phyloP scores from a whole-genome alignment of 2,329 filamentous ascomycete species.

The Arthrobotrys sinensis region DNA sequence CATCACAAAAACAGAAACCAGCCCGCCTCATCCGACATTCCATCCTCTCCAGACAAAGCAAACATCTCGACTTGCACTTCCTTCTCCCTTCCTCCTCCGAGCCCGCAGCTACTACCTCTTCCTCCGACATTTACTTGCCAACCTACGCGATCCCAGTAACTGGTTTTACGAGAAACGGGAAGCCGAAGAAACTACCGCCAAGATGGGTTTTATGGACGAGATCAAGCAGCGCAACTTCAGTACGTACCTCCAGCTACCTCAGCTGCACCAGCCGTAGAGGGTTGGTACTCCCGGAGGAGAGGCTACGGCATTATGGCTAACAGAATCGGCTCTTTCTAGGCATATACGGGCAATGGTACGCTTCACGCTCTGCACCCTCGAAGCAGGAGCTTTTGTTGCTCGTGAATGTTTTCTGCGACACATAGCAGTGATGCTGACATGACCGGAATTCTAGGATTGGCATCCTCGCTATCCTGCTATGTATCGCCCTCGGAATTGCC shows the following conservation, averaged over 20 bases:
- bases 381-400: neutral
- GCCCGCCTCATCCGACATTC: constrained; percentile 39
- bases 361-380: constrained; percentile 51
- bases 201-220: constrained; percentile 79
- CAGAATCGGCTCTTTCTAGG: constrained; percentile 69
- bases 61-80: constrained; percentile 5
- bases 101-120: neutral
- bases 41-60: constrained; percentile 23
- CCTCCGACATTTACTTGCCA: constrained; percentile 1
- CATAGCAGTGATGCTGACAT: constrained; percentile 34
- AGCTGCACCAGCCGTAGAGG: constrained; percentile 36
- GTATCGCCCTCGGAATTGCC: constrained; percentile 78
- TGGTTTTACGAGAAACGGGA: constrained; percentile 37
- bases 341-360: constrained; percentile 84
- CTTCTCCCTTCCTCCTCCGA: constrained; percentile 12
- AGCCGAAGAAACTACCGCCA: constrained; percentile 66
- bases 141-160: constrained; percentile 40
- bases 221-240: constrained; percentile 82
- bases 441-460: constrained; percentile 73
- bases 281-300: constrained; percentile 38
- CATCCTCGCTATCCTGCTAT: constrained; percentile 79
- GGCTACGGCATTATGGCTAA: constrained; percentile 49
- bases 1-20: constrained; percentile 34
- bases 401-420: constrained; percentile 20
- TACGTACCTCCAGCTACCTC: constrained; percentile 69